phyloP scores from a whole-genome alignment of 139 green algal species.

The Limnomonas spitsbergensis region DNA sequence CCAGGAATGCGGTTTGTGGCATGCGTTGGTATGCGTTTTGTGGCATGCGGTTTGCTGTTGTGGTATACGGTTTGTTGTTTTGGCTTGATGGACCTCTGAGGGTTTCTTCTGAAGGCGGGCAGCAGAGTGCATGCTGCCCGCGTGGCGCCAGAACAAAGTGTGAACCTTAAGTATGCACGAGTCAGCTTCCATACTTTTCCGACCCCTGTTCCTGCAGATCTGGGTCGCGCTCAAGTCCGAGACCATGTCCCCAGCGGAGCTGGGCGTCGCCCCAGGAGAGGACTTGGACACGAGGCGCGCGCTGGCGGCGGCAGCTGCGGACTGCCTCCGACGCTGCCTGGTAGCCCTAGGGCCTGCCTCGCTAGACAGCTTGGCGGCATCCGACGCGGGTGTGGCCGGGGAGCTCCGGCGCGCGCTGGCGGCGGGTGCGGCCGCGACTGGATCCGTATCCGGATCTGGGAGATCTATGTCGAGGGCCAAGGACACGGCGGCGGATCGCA shows the following conservation, averaged over 20 bases:
- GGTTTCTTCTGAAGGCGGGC: neutral
- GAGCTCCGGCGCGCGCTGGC: neutral
- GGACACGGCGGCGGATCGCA: neutral
- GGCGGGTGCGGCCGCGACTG: neutral
- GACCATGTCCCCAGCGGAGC: neutral
- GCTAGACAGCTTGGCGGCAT: neutral
- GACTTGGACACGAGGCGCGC: neutral
- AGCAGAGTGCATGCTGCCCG: neutral
- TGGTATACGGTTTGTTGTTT: neutral
- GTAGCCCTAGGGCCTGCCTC: neutral
- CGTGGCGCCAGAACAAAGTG: neutral
- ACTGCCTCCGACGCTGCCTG: neutral
- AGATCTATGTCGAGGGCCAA: neutral
- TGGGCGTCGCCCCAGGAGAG: neutral
- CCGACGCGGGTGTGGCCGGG: neutral
- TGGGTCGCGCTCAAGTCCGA: neutral
- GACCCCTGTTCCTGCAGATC: neutral
- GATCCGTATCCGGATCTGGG: neutral
- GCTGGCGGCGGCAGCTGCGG: neutral
- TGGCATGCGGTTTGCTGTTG: neutral
- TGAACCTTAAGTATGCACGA: neutral
- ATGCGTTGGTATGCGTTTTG: neutral
- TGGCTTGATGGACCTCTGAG: neutral
- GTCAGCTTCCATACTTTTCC: neutral
- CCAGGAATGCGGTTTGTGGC: too few relatives aligned